Evolutionary conservation across 169 alveolate species (phyloP), one percentile per base, ranked within the genome.

Genomic region (Plasmodium malariae): DNA sequence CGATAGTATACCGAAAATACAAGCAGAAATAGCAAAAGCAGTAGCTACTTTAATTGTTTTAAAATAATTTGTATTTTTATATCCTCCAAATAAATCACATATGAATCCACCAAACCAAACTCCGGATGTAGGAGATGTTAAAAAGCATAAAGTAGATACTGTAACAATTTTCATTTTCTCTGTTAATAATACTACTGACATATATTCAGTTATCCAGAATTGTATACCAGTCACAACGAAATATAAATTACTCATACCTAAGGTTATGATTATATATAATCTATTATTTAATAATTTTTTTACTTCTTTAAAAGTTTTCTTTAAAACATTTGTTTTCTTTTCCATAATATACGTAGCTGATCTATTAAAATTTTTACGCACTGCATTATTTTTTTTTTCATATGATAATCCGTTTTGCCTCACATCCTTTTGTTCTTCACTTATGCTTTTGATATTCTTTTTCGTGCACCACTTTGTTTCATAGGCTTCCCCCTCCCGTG

Each of bases 181-280:
- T 59, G 93, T 91, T 36, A 95, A 76, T 54, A 95, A 90, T 19
- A 95, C 95, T 37, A 86, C 96, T 49, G 92, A 63, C 86, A 95
- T 83, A 65, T 93, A 92, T 89, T 94, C 95, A 3, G 98, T 96
- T 62, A 95, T 94, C 98, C 98, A 96, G 88, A 93, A 96, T 87
- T 96, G 98, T 11, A 96, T 95, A 51, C 97, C 98, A 0, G 98
- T 93, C 34, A 96, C 96, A 3, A 94, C 95, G 71, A 96, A 96
- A 88, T 95, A 96, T 43, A 96, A 72, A 17, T 88, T 73, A 59
- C 96, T 74, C 97, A 96, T 74, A 65, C 96, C 93, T 59, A 95
- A 78, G 34, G 96, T 92, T 91, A 95, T 65, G 2, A 94, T 63
- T 48, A 92, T 72, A 88, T 93, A 88, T 71, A 92, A 70, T 88